Evolutionary conservation across 495 filamentous ascomycete genomes (phyloP).

Genomic region (Podospora appendiculata): DNA sequence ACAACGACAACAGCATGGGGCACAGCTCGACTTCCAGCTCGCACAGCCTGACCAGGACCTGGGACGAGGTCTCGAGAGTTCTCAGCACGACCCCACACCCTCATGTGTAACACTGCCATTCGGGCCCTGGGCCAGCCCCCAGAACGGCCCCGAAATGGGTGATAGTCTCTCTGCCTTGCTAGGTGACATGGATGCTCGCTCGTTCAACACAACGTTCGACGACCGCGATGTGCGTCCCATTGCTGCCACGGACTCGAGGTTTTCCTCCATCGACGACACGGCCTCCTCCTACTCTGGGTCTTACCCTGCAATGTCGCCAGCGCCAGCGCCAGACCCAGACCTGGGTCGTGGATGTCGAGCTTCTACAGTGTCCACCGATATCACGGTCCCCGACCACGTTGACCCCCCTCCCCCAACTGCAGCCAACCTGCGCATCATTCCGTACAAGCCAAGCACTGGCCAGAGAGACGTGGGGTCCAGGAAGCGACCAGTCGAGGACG

Average conservation of each 20-base stretch:
- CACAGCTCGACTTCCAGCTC: too few relatives aligned
- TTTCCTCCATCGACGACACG: background rate
- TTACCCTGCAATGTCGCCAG: background rate
- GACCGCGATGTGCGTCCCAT: background rate
- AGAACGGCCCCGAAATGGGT: too few relatives aligned
- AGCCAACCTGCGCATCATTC: conserved; percentile 3
- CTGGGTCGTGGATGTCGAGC: background rate
- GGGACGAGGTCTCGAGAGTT: too few relatives aligned
- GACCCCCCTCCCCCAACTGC: background rate
- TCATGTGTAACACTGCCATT: too few relatives aligned
- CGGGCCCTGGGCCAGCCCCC: too few relatives aligned
- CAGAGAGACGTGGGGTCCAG: background rate
- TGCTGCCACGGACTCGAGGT: background rate
- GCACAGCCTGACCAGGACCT: too few relatives aligned
- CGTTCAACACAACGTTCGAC: background rate
- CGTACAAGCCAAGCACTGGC: conserved; percentile 8
- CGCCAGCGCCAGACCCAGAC: background rate
- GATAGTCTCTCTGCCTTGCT: too few relatives aligned
- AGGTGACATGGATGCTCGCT: too few relatives aligned
- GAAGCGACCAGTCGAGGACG: conserved; percentile 10
- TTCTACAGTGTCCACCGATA: background rate
- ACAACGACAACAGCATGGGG: too few relatives aligned
- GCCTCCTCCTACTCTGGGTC: background rate
- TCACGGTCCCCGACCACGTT: background rate
- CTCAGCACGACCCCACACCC: too few relatives aligned